Base-by-base conservation (phyloP, 2,329 filamentous ascomycete genomes). In the Colletotrichum spaethianum region DNA sequence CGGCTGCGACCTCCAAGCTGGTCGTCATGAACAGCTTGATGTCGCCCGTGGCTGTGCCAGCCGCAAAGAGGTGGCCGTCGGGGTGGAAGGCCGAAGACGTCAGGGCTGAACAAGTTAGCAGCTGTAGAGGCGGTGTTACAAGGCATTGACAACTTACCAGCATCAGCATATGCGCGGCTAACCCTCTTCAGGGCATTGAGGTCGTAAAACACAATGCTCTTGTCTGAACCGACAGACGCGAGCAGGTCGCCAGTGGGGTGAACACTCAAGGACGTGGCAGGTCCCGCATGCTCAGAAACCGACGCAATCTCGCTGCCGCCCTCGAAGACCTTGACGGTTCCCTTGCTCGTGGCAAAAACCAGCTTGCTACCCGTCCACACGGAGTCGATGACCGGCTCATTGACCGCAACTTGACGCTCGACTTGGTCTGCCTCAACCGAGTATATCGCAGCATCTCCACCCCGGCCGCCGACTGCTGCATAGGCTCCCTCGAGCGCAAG, bases 171-270 rank as follows among this genome's bases (percentile, higher is more conserved):
- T 52, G 95, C 90, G 76, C 96, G 94, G 66, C 92, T 93, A 57
- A 95, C 90, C 33, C 91, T 89, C 78, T 91, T 89, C 78, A 91
- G 86, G 4, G 86, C 87, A 26, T 87, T 82, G 48, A 98, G 82
- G 75, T 98, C 94, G 82, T 98, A 98, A 74, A 98, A 90, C 2
- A 95, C 90, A 78, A 97, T 95, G 81, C 93, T 96, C 89, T 98
- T 98, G 81, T 99, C 96, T 1, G 91, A 89, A 60, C 96, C 95
- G 42, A 96, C 93, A 0, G 96, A 98, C 2, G 94, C 96, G 57
- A 98, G 81, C 68, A 99, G 90, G 64, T 93, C 90, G 48, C 93
- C 93, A 75, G 93, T 93, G 1, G 96, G 94, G 80, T 99, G 96
- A 9, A 95, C 80, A 44, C 94, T 91, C 69, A 99, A 82, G 6